A percentile compares a stretch with the other conserved stretches of the same genome.
Evolutionary conservation across 441 rosid genomes (phyloP).

Genomic region (Breynia disticha): DNA sequence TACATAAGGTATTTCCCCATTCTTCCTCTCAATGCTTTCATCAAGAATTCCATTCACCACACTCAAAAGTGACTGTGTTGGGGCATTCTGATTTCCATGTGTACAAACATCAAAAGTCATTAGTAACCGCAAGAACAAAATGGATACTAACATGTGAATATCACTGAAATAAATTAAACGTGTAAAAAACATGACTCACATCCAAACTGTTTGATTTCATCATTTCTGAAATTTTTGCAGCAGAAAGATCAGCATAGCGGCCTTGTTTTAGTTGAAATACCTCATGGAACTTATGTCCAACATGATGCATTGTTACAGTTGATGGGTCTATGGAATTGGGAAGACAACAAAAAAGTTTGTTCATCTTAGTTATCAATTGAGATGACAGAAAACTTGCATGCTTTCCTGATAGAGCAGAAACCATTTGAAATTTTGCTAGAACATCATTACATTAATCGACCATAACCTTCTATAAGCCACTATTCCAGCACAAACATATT

Average conservation of each 20-base stretch:
- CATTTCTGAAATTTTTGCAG: conserved; percentile 55
- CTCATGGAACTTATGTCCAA: conserved; percentile 63
- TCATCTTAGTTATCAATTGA: neutral
- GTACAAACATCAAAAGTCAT: neutral
- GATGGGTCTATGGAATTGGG: conserved; percentile 31
- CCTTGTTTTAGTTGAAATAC: conserved; percentile 64
- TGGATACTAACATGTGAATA: neutral
- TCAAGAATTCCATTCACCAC: conserved; percentile 75
- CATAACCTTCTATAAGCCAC: neutral
- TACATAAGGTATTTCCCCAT: conserved; percentile 79
- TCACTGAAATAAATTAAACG: neutral
- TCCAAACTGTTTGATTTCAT: conserved; percentile 64
- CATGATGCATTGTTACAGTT: conserved; percentile 34
- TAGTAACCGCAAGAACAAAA: neutral
- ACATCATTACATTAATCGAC: neutral
- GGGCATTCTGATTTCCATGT: conserved; percentile 55
- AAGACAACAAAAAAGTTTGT: conserved; percentile 3
- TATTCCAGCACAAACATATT: neutral
- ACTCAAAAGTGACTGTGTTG: conserved; percentile 79
- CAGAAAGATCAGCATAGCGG: conserved; percentile 53
- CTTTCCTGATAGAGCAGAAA: neutral
- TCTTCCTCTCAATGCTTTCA: conserved; percentile 64
- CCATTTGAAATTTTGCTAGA: neutral
- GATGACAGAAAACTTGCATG: neutral
- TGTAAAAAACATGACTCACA: conserved; percentile 28